phyloP scores from a whole-genome alignment of 306 rosid genomes.

The Mucuna pruriens region DNA sequence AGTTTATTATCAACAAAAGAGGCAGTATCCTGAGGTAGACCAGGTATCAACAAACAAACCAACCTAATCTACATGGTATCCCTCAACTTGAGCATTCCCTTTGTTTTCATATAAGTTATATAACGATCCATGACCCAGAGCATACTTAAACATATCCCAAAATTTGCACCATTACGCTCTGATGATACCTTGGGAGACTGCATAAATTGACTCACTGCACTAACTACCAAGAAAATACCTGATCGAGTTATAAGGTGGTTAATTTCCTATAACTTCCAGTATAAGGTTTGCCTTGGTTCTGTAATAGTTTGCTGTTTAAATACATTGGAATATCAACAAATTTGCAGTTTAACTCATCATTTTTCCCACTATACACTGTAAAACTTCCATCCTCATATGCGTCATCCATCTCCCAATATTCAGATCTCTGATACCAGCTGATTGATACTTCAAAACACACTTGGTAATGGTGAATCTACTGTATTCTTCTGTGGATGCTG shows the following conservation, averaged over 20 bases:
- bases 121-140: background rate
- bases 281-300: background rate
- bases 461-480: background rate
- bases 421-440: background rate
- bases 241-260: background rate
- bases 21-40: background rate
- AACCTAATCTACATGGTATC: background rate
- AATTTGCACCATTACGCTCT: background rate
- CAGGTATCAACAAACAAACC: background rate
- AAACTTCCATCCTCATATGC: background rate
- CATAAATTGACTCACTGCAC: background rate
- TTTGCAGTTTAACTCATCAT: background rate
- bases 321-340: background rate
- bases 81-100: background rate
- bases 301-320: background rate
- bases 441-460: background rate
- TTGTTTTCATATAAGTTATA: background rate
- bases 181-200: background rate
- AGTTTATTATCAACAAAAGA: background rate
- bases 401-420: background rate
- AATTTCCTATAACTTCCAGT: background rate
- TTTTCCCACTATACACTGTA: background rate
- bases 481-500: background rate
- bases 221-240: background rate
- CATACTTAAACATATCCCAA: background rate